phyloP scores from a whole-genome alignment of 345 rosid species.

The Rhodomyrtus tomentosa region DNA sequence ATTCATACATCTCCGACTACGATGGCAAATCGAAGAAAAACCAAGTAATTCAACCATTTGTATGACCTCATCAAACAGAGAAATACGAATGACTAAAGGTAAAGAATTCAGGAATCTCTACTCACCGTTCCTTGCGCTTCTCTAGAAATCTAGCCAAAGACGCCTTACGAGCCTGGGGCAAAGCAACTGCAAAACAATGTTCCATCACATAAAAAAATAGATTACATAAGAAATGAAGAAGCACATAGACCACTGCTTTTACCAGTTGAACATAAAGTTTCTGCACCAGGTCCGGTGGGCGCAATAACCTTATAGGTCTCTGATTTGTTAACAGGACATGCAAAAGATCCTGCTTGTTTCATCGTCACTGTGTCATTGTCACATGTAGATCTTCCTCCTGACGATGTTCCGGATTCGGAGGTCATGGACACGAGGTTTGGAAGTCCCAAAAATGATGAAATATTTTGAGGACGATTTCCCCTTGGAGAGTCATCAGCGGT shows the following conservation, averaged over 20 bases:
- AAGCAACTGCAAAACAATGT: slow-evolving; percentile 1
- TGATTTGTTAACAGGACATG: neutral
- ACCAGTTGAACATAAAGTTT: neutral
- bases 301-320: neutral
- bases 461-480: neutral
- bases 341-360: neutral
- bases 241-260: neutral
- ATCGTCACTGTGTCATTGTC: neutral
- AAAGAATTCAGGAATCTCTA: neutral
- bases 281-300: neutral
- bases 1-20: neutral
- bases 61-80: neutral
- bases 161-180: slow-evolving; percentile 87
- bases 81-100: neutral
- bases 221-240: neutral
- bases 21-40: neutral
- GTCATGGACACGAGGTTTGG: neutral
- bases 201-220: neutral
- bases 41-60: neutral
- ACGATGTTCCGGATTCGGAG: neutral
- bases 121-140: slow-evolving; percentile 87
- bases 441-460: neutral
- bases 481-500: neutral
- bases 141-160: slow-evolving; percentile 88
- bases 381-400: neutral